phyloP scores from a whole-genome alignment of 768 basidiomycete genomes.

The Tylopilus rubrobrunneus region DNA sequence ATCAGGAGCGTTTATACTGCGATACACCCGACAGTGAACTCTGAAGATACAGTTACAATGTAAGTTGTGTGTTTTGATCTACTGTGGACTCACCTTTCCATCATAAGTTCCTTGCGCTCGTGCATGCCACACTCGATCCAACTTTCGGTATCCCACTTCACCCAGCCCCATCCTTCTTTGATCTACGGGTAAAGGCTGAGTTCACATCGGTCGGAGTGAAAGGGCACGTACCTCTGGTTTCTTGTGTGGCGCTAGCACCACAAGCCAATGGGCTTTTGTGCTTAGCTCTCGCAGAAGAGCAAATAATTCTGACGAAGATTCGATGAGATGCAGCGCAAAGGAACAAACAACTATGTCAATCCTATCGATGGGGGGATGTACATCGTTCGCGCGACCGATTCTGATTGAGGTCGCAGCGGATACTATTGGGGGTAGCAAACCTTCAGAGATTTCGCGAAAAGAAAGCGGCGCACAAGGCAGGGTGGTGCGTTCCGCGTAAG shows the following conservation, averaged over 20 bases:
- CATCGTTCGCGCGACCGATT: background rate
- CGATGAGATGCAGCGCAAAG: constrained; percentile 70
- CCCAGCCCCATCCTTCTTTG: constrained; percentile 66
- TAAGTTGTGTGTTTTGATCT: background rate
- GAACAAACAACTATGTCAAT: constrained; percentile 70
- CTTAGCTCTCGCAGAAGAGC: constrained; percentile 62
- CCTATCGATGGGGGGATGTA: constrained; percentile 3
- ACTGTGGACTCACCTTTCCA: constrained; percentile 39
- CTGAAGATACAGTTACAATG: constrained; percentile 4
- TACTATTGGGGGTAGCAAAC: constrained; percentile 39
- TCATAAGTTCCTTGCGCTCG: constrained; percentile 40
- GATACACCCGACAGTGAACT: constrained; percentile 31
- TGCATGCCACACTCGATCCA: constrained; percentile 44
- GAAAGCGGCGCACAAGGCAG: constrained; percentile 54
- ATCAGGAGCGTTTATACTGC: constrained; percentile 15
- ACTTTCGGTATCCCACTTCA: constrained; percentile 51
- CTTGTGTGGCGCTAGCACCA: constrained; percentile 72
- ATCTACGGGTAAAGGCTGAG: constrained; percentile 36
- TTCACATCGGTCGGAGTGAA: background rate
- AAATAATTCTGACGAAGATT: constrained; percentile 58
- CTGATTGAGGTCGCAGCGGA: constrained; percentile 13
- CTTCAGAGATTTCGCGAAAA: constrained; percentile 61
- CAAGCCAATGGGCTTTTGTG: constrained; percentile 58
- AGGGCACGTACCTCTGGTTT: constrained; percentile 57
- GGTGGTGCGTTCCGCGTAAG: constrained; percentile 53